These are phyloP conservation scores for Monosporascus sp. DNA, from an alignment of 2,329 filamentous ascomycete genomes.

Conservation along the genomic window DNA sequence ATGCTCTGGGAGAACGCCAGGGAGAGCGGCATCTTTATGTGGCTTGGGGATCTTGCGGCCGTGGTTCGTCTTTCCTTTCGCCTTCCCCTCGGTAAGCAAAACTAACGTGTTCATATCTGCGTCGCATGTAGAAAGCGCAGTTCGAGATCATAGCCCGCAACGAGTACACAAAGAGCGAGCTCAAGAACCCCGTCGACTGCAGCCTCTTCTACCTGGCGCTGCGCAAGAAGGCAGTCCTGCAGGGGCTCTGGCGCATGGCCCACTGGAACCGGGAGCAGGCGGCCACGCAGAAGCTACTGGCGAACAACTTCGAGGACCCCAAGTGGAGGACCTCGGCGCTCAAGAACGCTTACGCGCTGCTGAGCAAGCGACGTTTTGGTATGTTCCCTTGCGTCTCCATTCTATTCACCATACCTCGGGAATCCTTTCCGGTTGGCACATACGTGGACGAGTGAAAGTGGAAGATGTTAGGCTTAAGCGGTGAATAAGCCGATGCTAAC, in stretches of 20 bases:
- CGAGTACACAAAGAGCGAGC: slow-evolving; percentile 83
- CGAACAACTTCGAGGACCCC: slow-evolving; percentile 85
- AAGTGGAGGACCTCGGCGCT: slow-evolving; percentile 85
- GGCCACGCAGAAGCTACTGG: slow-evolving; percentile 71
- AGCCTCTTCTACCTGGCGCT: slow-evolving; percentile 88
- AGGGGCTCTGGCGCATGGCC: slow-evolving; percentile 93
- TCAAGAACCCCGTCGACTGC: slow-evolving; percentile 87
- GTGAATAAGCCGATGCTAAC: neutral
- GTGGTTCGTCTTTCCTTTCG: slow-evolving; percentile 45
- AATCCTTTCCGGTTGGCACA: too few relatives aligned
- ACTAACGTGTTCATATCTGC: slow-evolving; percentile 4
- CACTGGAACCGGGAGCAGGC: slow-evolving; percentile 81
- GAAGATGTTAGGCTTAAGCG: too few relatives aligned
- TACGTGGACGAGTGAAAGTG: too few relatives aligned
- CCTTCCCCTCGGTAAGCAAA: slow-evolving; percentile 4
- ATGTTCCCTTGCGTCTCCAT: slow-evolving; percentile 19
- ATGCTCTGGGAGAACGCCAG: slow-evolving; percentile 81
- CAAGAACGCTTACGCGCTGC: slow-evolving; percentile 93
- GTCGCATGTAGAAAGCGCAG: slow-evolving; percentile 54
- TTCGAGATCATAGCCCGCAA: slow-evolving; percentile 90
- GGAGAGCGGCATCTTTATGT: slow-evolving; percentile 90
- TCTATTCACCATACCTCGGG: too few relatives aligned
- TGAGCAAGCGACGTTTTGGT: slow-evolving; percentile 87
- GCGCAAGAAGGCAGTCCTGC: slow-evolving; percentile 81
- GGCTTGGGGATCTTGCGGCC: slow-evolving; percentile 72